A percentile compares a stretch with the other conserved stretches of the same genome.
These are phyloP conservation scores for Debaryomyces prosopidis DNA, from an alignment of 805 yeast genomes.

Conservation along the genomic window DNA sequence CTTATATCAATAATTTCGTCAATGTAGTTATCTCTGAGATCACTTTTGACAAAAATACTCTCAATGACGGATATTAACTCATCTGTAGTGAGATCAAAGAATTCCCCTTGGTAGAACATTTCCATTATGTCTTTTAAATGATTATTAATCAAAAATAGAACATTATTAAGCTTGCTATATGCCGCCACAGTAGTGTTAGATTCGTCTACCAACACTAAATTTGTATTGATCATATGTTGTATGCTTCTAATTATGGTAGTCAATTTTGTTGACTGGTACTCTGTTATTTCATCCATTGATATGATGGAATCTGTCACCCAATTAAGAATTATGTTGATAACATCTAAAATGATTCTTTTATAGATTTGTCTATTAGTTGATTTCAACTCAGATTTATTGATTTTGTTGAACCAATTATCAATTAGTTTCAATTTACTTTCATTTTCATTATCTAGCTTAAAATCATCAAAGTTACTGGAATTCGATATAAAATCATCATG, in stretches of 20 bases:
- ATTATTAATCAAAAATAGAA: conserved; percentile 31
- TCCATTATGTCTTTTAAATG: conserved; percentile 50
- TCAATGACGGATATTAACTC: conserved; percentile 45
- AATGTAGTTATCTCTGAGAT: conserved; percentile 43
- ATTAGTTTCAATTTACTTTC: conserved; percentile 18
- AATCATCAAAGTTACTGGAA: conserved; percentile 9
- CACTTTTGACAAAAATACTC: conserved; percentile 48
- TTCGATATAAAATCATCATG: conserved; percentile 10
- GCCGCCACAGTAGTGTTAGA: conserved; percentile 20
- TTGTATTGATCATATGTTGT: conserved; percentile 21
- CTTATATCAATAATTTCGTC: conserved; percentile 49
- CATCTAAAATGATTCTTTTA: conserved; percentile 22
- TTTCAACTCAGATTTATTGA: conserved; percentile 21
- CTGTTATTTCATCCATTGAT: conserved; percentile 32
- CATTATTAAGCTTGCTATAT: conserved; percentile 28
- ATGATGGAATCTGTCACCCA: conserved; percentile 28
- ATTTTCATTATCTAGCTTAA: conserved; percentile 19
- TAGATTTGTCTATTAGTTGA: conserved; percentile 28
- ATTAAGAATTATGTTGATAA: conserved; percentile 29
- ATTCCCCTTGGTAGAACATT: conserved; percentile 51
- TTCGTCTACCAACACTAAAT: conserved; percentile 15
- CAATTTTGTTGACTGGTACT: conserved; percentile 32
- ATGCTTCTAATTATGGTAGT: conserved; percentile 26
- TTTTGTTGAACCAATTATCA: conserved; percentile 21
- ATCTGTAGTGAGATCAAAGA: conserved; percentile 47